Evolutionary conservation across 371 early-diverging fungal genomes (phyloP), one percentile per base, ranked within the genome.

Genomic region (Saksenaea vasiformis): DNA sequence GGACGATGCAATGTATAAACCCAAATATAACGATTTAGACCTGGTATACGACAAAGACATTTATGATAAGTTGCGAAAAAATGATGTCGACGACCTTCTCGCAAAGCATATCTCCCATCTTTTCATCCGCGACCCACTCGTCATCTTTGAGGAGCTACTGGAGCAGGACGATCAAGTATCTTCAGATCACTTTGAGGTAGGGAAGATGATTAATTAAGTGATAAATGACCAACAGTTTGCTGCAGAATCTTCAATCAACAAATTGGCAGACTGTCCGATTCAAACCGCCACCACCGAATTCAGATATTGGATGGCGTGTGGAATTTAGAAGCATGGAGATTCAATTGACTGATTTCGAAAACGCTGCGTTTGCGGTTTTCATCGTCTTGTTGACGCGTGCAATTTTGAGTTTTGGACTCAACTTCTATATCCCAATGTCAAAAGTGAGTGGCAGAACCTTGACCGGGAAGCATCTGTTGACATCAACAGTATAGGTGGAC

Each of bases 201-300:
- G 64, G 17, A n/a, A 19, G 43, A 41, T 13, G 43, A 22, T 17
- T 0, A 47, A 47, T 47, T 22, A 2, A 22, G 22, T 5, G 11
- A 10, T 39, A 39, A 44, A 22, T 22, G 10, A 11, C 51, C 22
- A 22, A 47, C 9, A 19, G 4, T 47, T 11, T 1, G 5, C 22
- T 44, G 8, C 64, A 95, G 85, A 99, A 99, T 78, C 87, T 99
- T 55, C 99, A 99, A 85, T 95, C 95, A 24, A 99, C 99, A 56
- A 99, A 99, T 78, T 99, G 99, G 99, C 97, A 99, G 80, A 95
- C 97, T 11, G 92, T 98, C 87, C 89, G 99, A 13, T 98, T 99
- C 85, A 99, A 99, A 81, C 96, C 97, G 26, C 99, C 99, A 17
- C 95, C 97, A 54, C 93, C 94, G 5, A 85, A 88, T 55, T 86